Conservation (phyloP, 2,329 filamentous ascomycete species). For the Nakataea oryzae region DNA sequence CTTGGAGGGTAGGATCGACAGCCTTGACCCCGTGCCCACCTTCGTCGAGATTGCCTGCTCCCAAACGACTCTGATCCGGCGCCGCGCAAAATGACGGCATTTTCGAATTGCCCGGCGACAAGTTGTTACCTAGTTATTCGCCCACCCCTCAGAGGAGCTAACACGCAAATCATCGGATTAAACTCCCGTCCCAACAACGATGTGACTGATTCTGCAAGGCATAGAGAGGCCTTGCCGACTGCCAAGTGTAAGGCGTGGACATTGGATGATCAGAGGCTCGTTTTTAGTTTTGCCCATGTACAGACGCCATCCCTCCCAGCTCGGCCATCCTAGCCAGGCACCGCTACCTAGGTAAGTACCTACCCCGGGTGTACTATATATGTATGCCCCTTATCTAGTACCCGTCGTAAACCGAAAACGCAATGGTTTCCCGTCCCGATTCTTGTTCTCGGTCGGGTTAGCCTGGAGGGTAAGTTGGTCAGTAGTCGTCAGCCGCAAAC, state of each 20-base stretch:
- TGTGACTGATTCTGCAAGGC: neutral
- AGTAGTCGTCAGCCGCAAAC: too few relatives aligned
- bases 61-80: neutral
- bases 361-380: neutral
- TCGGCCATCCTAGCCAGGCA: too few relatives aligned
- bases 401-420: neutral
- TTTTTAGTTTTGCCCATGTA: neutral
- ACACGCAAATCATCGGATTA: neutral
- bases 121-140: too few relatives aligned
- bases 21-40: neutral
- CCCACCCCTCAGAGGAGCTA: neutral
- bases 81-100: neutral
- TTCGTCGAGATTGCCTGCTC: neutral
- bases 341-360: too few relatives aligned
- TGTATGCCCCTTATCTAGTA: neutral
- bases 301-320: neutral
- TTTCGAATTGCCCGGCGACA: neutral
- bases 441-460: neutral
- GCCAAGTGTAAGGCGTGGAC: neutral
- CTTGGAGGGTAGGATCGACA: neutral
- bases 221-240: neutral
- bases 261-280: neutral
- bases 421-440: too few relatives aligned
- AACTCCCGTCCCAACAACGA: neutral
- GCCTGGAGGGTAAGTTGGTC: too few relatives aligned